These are phyloP conservation scores for Simplicillium sp. DNA, from an alignment of 2,329 filamentous ascomycete species.

Conservation along the genomic window DNA sequence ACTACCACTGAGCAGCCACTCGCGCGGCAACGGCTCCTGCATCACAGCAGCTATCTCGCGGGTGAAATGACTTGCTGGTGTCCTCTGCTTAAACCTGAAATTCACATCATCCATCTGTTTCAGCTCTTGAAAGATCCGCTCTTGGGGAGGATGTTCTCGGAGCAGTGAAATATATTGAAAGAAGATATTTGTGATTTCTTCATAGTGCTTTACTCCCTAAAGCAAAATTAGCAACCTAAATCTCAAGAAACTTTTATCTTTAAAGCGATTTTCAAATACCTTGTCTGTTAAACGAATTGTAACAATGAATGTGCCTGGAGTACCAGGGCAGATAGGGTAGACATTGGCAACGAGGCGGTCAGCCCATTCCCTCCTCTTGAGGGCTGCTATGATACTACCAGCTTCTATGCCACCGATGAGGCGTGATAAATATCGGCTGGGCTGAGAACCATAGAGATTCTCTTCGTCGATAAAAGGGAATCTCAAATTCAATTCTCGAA, in stretches of 20 bases:
- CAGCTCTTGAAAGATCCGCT: conserved; percentile 93
- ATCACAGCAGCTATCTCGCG: conserved; percentile 78
- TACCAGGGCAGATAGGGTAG: conserved; percentile 67
- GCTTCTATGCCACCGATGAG: conserved; percentile 88
- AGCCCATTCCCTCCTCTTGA: conserved; percentile 86
- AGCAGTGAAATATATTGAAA: conserved; percentile 91
- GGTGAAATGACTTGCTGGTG: conserved; percentile 78
- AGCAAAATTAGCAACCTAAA: conserved; percentile 3
- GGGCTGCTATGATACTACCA: conserved; percentile 80
- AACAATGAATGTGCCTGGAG: conserved; percentile 68
- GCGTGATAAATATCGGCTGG: conserved; percentile 78
- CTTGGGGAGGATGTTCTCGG: conserved; percentile 66
- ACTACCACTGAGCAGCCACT: conserved; percentile 77
- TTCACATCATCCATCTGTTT: conserved; percentile 85
- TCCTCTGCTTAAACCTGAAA: conserved; percentile 93
- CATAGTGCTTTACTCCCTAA: conserved; percentile 61
- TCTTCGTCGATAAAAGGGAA: conserved; percentile 87
- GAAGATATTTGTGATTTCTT: conserved; percentile 70
- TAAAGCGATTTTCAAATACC: conserved; percentile 29
- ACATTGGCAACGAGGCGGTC: conserved; percentile 72
- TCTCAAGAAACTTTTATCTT: conserved; percentile 5
- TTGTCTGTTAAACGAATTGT: conserved; percentile 75
- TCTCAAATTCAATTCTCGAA: conserved; percentile 65
- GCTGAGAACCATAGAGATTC: conserved; percentile 66
- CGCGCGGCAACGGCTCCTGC: conserved; percentile 81